Evolutionary conservation across 2,329 filamentous ascomycete species (phyloP).

Genomic region (Periconia digitata): DNA sequence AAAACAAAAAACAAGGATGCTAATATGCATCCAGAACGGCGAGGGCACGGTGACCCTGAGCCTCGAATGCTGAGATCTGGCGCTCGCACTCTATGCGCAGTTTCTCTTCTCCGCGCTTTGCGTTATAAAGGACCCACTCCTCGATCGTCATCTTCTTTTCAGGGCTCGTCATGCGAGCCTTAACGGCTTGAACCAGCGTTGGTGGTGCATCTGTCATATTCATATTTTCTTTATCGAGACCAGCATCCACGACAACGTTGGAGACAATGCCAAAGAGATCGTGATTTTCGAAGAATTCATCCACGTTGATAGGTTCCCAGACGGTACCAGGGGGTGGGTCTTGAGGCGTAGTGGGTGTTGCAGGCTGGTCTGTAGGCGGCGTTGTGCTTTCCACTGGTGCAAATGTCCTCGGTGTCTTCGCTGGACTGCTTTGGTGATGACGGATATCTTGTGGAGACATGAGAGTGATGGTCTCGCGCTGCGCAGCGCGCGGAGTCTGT

Average conservation of each 20-base stretch:
- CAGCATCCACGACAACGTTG: constrained; percentile 30
- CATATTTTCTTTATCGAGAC: constrained; percentile 33
- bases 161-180: constrained; percentile 65
- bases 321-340: constrained; percentile 35
- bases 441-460: not conserved
- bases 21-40: constrained; percentile 64
- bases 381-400: not conserved
- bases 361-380: not conserved
- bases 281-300: constrained; percentile 61
- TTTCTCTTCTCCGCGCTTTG: constrained; percentile 75
- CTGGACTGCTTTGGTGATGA: not conserved
- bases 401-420: not conserved
- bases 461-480: not conserved
- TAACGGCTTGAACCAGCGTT: constrained; percentile 53
- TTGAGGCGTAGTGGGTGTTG: constrained; percentile 19
- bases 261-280: constrained; percentile 24
- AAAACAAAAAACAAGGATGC: not conserved
- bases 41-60: constrained; percentile 78
- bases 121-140: constrained; percentile 86
- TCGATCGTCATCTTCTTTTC: constrained; percentile 93
- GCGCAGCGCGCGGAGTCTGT: constrained; percentile 1
- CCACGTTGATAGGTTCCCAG: constrained; percentile 78
- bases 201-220: constrained; percentile 20
- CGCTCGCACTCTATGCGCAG: constrained; percentile 80
- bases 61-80: constrained; percentile 81